Base-by-base conservation (phyloP, 768 basidiomycete genomes). In the Lanmaoa pseudosensibilis region DNA sequence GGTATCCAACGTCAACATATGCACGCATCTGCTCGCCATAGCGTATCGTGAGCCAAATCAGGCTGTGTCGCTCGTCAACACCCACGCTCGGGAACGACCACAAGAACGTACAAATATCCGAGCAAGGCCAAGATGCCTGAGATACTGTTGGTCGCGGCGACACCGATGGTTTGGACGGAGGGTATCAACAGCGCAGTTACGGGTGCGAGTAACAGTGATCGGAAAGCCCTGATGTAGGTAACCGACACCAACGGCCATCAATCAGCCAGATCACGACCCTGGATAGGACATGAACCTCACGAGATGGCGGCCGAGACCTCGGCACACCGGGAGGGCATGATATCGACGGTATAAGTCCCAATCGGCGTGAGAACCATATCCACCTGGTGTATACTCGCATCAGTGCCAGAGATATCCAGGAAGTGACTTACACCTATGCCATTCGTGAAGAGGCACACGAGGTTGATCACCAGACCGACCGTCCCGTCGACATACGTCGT, bases 391-490 rank as follows among this genome's bases (percentile, higher is more conserved):
- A 23, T 46, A 16, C 9, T 59, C 27, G 41, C 15, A 40, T 51
- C 10, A 57, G n/a, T 12, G 6, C 32, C 12, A 21, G 16, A 40
- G 6, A 46, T 15, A 12, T 18, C 18, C 19, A 1, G 1, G 8
- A 32, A 32, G 27, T 1, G 18, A 74, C 78, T 50, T 63, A 88
- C 88, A 23, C 87, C 87, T 19, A 86, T 32, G n/a, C 87, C 83
- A 54, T 87, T 88, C 38, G 81, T 53, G 62, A 88, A 88, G 9
- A 90, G 63, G 56, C 80, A 85, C 0, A 80, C 21, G 6, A 87
- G 69, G 58, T 78, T 81, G 12, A 84, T 62, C 1, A 70, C 67
- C 25, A 89, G 69, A 4, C 87, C 87, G 1, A 74, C 41, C 1
- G 56, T 73, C 1, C 84, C 83, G 8, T 71, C 71, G 7, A 88